A percentile compares a stretch with the other conserved stretches of the same genome.
phyloP scores from a whole-genome alignment of 2,329 filamentous ascomycete genomes.

The Diaporthe caulivora region DNA sequence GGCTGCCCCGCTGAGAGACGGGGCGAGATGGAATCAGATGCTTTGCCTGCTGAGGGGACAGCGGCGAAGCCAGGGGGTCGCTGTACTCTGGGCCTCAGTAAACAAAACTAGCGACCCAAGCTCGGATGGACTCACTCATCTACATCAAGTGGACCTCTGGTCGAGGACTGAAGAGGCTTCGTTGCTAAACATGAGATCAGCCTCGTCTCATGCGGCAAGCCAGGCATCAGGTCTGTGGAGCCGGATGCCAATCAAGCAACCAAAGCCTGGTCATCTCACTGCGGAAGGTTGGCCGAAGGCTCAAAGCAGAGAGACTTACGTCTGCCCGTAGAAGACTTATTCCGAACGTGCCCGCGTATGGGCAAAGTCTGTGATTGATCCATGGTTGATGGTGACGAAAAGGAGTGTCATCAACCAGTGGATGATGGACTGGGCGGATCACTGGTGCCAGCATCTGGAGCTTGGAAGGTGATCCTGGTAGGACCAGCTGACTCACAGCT shows the following conservation, averaged over 20 bases:
- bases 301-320: conserved; percentile 45
- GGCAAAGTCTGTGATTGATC: conserved; percentile 37
- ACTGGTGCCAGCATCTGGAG: conserved; percentile 3
- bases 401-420: neutral
- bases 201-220: conserved; percentile 30
- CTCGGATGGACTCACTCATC: conserved; percentile 72
- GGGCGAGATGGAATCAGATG: conserved; percentile 40
- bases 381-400: conserved; percentile 38
- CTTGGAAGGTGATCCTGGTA: neutral
- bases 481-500: neutral
- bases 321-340: conserved; percentile 53
- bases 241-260: neutral
- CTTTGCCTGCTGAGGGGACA: conserved; percentile 42
- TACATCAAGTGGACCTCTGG: conserved; percentile 82
- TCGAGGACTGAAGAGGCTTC: conserved; percentile 76
- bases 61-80: conserved; percentile 44
- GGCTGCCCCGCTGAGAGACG: conserved; percentile 42
- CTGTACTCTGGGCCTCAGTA: conserved; percentile 38
- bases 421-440: neutral
- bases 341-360: conserved; percentile 49
- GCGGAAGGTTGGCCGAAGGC: no score
- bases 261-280: neutral
- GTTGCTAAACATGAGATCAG: conserved; percentile 55
- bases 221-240: neutral
- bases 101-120: conserved; percentile 2